These are phyloP conservation scores for Aspergillus versicolor DNA, from an alignment of 2,329 filamentous ascomycete genomes.

Conservation along the genomic window DNA sequence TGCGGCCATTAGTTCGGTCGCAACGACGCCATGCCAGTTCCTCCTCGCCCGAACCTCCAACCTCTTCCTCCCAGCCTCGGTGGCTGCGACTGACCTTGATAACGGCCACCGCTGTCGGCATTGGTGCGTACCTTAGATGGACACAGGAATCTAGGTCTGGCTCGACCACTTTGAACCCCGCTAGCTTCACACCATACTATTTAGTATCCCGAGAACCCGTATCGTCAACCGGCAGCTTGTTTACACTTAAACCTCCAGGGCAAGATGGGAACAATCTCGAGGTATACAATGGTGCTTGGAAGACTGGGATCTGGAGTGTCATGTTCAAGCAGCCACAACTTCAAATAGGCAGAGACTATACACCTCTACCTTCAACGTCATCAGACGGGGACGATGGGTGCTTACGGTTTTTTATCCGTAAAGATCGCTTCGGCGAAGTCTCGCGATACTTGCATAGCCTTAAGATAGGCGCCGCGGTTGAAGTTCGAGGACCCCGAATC, in stretches of 20 bases:
- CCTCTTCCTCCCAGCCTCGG: slow-evolving; percentile 21
- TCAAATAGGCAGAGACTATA: slow-evolving; percentile 90
- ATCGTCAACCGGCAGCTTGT: slow-evolving; percentile 48
- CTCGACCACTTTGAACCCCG: slow-evolving; percentile 34
- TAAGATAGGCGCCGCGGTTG: slow-evolving; percentile 61
- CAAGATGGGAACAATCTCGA: slow-evolving; percentile 32
- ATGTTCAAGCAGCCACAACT: slow-evolving; percentile 93
- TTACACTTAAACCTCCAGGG: slow-evolving; percentile 41
- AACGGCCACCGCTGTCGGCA: slow-evolving; percentile 35
- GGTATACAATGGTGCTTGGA: slow-evolving; percentile 52
- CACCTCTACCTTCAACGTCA: slow-evolving; percentile 62
- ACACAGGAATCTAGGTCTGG: slow-evolving; percentile 19
- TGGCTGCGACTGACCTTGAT: slow-evolving; percentile 38
- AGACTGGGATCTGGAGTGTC: slow-evolving; percentile 75
- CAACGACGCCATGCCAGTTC: slow-evolving; percentile 24
- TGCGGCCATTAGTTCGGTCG: slow-evolving; percentile 14
- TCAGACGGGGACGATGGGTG: slow-evolving; percentile 35
- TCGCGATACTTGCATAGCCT: slow-evolving; percentile 75
- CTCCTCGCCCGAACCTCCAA: slow-evolving; percentile 19
- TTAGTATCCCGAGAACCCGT: slow-evolving; percentile 45
- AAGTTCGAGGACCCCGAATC: slow-evolving; percentile 74
- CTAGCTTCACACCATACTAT: slow-evolving; percentile 42
- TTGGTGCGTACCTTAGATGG: slow-evolving; percentile 37
- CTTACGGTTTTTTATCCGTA: slow-evolving; percentile 75
- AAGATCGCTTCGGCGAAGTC: slow-evolving; percentile 77